A percentile compares a stretch with the other conserved stretches of the same genome.
Conservation (phyloP, 2,329 filamentous ascomycete genomes). For the Verticillium nubilum region DNA sequence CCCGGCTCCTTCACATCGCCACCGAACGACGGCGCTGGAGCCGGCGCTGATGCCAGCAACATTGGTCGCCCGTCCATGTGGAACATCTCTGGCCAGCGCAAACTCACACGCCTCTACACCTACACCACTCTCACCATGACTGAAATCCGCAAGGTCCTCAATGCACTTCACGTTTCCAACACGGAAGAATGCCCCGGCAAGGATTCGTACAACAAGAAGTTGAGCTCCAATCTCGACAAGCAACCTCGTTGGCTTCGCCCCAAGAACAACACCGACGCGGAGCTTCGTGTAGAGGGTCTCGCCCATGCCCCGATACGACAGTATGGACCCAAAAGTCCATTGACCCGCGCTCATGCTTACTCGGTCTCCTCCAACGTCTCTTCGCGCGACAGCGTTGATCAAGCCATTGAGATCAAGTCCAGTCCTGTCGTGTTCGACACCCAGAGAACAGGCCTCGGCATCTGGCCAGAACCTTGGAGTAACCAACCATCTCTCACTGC, state of each 20-base stretch:
- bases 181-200: slow-evolving; percentile 18
- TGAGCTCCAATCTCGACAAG: slow-evolving; percentile 51
- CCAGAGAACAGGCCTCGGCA: neutral
- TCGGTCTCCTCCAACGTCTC: slow-evolving; percentile 5
- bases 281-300: slow-evolving; percentile 40
- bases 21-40: neutral
- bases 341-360: slow-evolving; percentile 2
- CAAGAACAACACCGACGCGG: slow-evolving; percentile 44
- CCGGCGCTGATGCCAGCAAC: neutral
- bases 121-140: slow-evolving; percentile 48
- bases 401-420: slow-evolving; percentile 9
- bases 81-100: slow-evolving; percentile 46
- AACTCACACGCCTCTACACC: slow-evolving; percentile 50
- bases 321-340: slow-evolving; percentile 4
- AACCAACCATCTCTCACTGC: slow-evolving; percentile 6
- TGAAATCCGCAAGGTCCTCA: neutral
- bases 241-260: slow-evolving; percentile 54
- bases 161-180: slow-evolving; percentile 10
- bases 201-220: slow-evolving; percentile 54
- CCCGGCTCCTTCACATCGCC: neutral
- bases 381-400: neutral
- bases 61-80: slow-evolving; percentile 51
- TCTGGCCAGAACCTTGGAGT: slow-evolving; percentile 5
- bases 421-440: neutral
- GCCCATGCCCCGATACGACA: slow-evolving; percentile 30